Evolutionary conservation across 768 basidiomycete genomes (phyloP), one percentile per base, ranked within the genome.

Genomic region (Clavaria fumosa): DNA sequence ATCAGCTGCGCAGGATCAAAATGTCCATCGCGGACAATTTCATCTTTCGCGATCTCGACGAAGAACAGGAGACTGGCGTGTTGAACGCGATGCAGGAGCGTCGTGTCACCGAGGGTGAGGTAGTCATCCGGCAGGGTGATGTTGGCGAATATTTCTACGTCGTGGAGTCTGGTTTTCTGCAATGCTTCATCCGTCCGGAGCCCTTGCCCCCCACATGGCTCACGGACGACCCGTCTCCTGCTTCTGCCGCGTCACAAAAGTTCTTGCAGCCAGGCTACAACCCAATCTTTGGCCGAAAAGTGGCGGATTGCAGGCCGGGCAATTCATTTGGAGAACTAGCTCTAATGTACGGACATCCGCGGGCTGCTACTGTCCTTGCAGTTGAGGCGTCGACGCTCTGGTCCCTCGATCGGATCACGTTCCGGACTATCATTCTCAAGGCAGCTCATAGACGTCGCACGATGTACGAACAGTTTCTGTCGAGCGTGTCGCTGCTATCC

Each of bases 111-210:
- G 62, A 70, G 43, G 78, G 79, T 44, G 78, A 90, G 46, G 78
- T 91, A n/a, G 79, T 99, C 43, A 96, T 99, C 47, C 74, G 83
- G 35, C 95, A 99, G 57, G 95, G 95, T 33, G 91, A 95, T 47
- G 83, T 86, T 14, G 95, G 95, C 38, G 91, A 96, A 50, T 90
- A 78, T 59, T 97, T 96, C 57, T 99, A 99, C 58, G 85, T 96
- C 37, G 89, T 97, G 45, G 95, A 97, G 59, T 68, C 70, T 31
- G 95, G 95, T 2, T 60, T 75, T 40, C 64, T 97, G 43, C 69
- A 90, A 47, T 83, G 88, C 54, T 96, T 77, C 56, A 76, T 80
- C 46, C 73, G 69, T 38, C 67, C 72, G 3, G 79, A 78, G 33
- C 72, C 74, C 4, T 58, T 76, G 12, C 74, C 78, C 2, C 69